Evolutionary conservation across 176 grass and related monocot species (phyloP), one percentile per base, ranked within the genome.

Genomic region (Poa annua): DNA sequence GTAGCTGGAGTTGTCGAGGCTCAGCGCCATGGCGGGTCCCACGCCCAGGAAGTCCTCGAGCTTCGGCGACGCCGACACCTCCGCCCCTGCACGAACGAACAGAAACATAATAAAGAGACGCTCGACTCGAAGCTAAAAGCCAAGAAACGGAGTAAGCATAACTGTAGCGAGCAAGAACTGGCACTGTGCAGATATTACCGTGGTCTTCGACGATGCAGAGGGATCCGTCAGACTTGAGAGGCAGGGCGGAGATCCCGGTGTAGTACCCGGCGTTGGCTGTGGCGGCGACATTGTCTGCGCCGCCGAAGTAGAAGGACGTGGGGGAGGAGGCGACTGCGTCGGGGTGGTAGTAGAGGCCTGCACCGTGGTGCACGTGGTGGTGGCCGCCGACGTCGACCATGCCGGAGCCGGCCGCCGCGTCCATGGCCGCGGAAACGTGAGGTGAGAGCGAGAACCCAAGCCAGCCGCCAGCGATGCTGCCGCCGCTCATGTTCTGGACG

Each of bases 41-140:
- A 78, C 86, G 33, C 97, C 97, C 72, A 99, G 85, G 89, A 99
- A 99, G 65, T 99, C 93, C 81, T 99, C 97, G 54, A 99, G 88
- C 86, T 96, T 96, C 11, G 97, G 93, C 75, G 97, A 88, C 52
- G 85, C 53, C 25, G 93, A 90, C 74, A 86, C 83, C 85, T 79
- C 91, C 84, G 90, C 91, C 52, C 81, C 91, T 99, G 83, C 47
- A 20, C 62, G 29, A 29, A 29, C 29, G 29, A 59, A 72, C 19
- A 86, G 66, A 74, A 80, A 86, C 74, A 79, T 39, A 59, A 79
- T 39, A 59, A 38, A 59, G n/a, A 71, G 75, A 87, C 14, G 22
- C 9, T 14, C 56, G 50, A 65, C 9, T 14, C 56, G 50, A 65
- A 69, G 35, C 6, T 36, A 82, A 4, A 67, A 67, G 51, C 63